Percentiles rank a stretch among this genome's conserved stretches.
phyloP scores from a whole-genome alignment of 768 basidiomycete species.

The Rhodotorula paludigena region DNA sequence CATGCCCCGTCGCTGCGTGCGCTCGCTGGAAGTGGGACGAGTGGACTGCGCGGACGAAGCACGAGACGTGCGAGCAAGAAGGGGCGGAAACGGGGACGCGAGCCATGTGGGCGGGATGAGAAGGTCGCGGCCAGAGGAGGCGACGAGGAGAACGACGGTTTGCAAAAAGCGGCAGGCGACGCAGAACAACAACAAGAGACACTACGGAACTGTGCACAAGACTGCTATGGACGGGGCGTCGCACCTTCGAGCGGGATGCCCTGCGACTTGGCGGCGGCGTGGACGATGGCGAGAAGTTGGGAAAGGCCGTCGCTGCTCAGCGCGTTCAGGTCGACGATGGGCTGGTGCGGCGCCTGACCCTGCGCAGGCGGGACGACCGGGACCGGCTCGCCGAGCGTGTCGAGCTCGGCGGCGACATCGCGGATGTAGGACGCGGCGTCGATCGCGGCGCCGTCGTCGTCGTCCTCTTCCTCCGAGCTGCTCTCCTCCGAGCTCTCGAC shows the following conservation, averaged over 20 bases:
- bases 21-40: no score
- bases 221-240: neutral
- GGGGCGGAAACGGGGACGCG: no score
- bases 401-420: conserved; percentile 7
- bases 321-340: neutral
- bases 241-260: conserved; percentile 1
- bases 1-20: no score
- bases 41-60: no score
- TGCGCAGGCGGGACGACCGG: no score
- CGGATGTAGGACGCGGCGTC: neutral
- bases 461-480: neutral
- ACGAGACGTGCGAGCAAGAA: no score
- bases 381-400: neutral
- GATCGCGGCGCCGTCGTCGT: neutral
- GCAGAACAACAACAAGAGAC: neutral
- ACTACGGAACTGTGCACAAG: neutral
- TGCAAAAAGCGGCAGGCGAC: neutral
- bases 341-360: neutral
- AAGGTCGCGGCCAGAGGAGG: no score
- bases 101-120: no score
- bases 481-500: conserved; percentile 10
- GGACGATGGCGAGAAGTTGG: neutral
- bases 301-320: neutral
- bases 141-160: no score
- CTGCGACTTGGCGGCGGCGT: conserved; percentile 9